Percentiles rank a stretch among this genome's conserved stretches.
Evolutionary conservation across 2,329 filamentous ascomycete species (phyloP).

Genomic region (Eutypa lata): DNA sequence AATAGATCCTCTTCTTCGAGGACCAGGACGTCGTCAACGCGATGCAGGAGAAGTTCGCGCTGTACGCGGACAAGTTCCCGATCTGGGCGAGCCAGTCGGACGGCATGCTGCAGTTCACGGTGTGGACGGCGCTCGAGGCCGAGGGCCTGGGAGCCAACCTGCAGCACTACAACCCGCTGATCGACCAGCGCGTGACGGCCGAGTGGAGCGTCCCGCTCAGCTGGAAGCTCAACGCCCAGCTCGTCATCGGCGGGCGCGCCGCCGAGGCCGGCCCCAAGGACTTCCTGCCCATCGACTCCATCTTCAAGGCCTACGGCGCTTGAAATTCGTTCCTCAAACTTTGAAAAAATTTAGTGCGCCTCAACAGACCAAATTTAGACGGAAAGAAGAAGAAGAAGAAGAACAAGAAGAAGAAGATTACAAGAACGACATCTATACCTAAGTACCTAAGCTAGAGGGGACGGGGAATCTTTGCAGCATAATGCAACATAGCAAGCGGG

Average conservation of each 20-base stretch:
- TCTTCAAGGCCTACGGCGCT: conserved; percentile 62
- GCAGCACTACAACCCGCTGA: conserved; percentile 89
- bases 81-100: conserved; percentile 72
- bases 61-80: conserved; percentile 78
- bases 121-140: conserved; percentile 80
- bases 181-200: conserved; percentile 67
- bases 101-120: conserved; percentile 77
- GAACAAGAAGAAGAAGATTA: too few species aligned
- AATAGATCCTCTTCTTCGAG: conserved; percentile 78
- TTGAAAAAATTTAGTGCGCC: too few species aligned
- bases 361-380: too few species aligned
- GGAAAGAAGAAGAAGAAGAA: too few species aligned
- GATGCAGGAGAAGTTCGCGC: conserved; percentile 65
- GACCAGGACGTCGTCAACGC: conserved; percentile 65
- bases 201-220: conserved; percentile 67
- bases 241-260: conserved; percentile 73
- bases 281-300: conserved; percentile 62
- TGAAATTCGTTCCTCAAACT: conserved; percentile 26
- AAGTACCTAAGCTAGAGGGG: too few species aligned
- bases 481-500: too few species aligned
- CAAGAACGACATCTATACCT: too few species aligned
- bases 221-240: conserved; percentile 78
- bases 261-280: conserved; percentile 60
- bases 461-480: too few species aligned
- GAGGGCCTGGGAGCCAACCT: conserved; percentile 86